Evolutionary conservation across 1,284 basidiomycete species (phyloP).

Genomic region (Dichomitus squalens): DNA sequence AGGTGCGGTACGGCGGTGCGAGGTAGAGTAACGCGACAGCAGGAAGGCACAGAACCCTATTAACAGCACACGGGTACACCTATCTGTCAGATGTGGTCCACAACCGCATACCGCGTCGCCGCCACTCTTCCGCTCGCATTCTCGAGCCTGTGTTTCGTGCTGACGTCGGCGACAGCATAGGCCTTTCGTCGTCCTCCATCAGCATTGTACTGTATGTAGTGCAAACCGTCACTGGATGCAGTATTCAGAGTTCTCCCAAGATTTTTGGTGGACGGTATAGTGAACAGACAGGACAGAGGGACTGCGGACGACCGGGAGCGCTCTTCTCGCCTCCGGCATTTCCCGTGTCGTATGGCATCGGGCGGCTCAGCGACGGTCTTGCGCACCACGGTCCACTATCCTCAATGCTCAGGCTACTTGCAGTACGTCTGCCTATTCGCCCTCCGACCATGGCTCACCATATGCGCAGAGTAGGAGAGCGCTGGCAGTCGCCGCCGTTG

Average conservation of each 20-base stretch:
- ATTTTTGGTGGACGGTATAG: too few species aligned
- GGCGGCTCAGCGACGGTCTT: not conserved
- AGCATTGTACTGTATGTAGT: too few species aligned
- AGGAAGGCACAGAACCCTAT: not conserved
- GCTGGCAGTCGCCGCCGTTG: slow-evolving; percentile 19
- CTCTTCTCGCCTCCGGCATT: not conserved
- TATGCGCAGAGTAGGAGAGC: slow-evolving; percentile 21
- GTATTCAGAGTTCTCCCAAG: too few species aligned
- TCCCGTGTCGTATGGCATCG: not conserved
- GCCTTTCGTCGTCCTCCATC: too few species aligned
- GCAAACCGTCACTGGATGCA: too few species aligned
- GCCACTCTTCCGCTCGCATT: not conserved
- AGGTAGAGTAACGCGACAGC: not conserved
- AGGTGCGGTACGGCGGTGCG: not conserved
- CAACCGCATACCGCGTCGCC: not conserved
- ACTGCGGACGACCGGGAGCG: not conserved
- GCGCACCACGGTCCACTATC: slow-evolving; percentile 8
- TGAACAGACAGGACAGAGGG: too few species aligned
- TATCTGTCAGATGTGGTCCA: not conserved
- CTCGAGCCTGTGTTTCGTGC: not conserved
- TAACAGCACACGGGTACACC: too few species aligned
- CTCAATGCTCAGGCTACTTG: slow-evolving; percentile 22
- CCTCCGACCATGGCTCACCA: not conserved
- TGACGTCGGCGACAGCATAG: not conserved
- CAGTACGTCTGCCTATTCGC: slow-evolving; percentile 11